These are phyloP conservation scores for Arabidopsis hybrid DNA, from an alignment of 441 rosid genomes.

Conservation along the genomic window DNA sequence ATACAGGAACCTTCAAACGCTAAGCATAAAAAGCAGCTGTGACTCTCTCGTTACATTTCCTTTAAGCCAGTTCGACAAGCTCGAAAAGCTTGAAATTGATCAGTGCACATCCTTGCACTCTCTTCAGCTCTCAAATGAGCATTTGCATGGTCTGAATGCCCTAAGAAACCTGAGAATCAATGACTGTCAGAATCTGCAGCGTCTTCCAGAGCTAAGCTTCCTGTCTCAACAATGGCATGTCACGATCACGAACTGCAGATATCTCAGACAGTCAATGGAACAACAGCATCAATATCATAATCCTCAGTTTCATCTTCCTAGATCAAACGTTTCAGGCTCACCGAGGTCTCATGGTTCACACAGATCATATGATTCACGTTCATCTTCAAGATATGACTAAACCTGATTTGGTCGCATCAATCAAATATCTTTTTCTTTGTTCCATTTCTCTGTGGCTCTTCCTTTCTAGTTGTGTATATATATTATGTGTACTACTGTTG, in stretches of 20 bases:
- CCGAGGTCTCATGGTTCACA: constrained; percentile 35
- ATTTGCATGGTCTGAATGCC: constrained; percentile 19
- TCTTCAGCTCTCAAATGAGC: constrained; percentile 36
- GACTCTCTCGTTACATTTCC: constrained; percentile 45
- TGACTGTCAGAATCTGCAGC: constrained; percentile 44
- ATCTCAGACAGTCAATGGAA: constrained; percentile 34
- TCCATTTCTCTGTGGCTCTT: background rate
- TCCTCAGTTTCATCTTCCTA: constrained; percentile 24
- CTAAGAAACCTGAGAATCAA: constrained; percentile 32
- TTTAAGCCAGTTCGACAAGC: constrained; percentile 40
- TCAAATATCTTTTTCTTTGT: background rate
- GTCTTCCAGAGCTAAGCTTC: constrained; percentile 34
- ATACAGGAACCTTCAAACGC: constrained; percentile 41
- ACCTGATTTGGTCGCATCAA: background rate
- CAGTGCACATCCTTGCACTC: constrained; percentile 38
- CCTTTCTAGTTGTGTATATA: background rate
- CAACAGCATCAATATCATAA: constrained; percentile 15
- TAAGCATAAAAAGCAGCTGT: constrained; percentile 43
- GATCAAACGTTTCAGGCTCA: constrained; percentile 24
- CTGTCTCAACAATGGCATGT: constrained; percentile 24
- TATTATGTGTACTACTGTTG: background rate
- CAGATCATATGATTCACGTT: constrained; percentile 35
- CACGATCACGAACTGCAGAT: constrained; percentile 32
- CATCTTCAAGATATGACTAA: constrained; percentile 38
- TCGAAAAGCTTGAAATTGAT: constrained; percentile 36